Evolutionary conservation across 2,329 filamentous ascomycete species (phyloP), one percentile per base, ranked within the genome.

Genomic region (Diaporthe sp.): DNA sequence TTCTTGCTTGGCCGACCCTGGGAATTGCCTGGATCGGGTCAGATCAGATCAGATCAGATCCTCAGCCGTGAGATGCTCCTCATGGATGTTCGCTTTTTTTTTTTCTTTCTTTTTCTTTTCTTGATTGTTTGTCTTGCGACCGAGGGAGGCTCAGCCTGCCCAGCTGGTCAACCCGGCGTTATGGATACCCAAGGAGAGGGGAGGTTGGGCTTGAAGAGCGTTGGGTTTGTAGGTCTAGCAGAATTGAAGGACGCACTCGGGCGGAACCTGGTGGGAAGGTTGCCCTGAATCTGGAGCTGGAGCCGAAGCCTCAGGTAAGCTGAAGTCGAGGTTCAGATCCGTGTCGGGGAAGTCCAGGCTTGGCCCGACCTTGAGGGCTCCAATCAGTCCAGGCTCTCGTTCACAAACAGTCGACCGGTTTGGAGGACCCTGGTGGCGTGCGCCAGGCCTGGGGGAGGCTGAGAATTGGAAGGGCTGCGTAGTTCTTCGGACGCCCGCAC

Each of bases 261-360:
- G 62, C 62, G 62, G 62, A 28, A 51, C 46, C 62, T 49, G 3
- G 62, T n/a, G 46, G 62, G 17, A 44, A 19, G 15, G 17, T 19
- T 28, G n/a, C 25, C 62, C 62, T 53, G 62, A 25, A 68, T 51
- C 62, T 53, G 62, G 15, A 39, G 46, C 62, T 39, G 46, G 53
- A 25, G 44, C 46, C 31, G 62, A 68, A 51, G 62, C 44, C 34
- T 62, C 59, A 62, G 15, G 39, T 22, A 53, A 53, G 62, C 62
- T 53, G 62, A 68, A 22, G 62, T 53, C 62, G 22, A 68, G 46
- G 19, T 68, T 22, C 53, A n/a, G 17, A 39, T 68, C 49, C 65
- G 46, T 7, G 49, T 28, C 34, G 65, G 65, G 65, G 65, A 55
- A 69, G 49, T 69, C 65, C 65, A 69, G 65, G 49, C 65, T 69